These are phyloP conservation scores for Nigrospora osmanthi DNA, from an alignment of 2,329 filamentous ascomycete species.

Conservation along the genomic window DNA sequence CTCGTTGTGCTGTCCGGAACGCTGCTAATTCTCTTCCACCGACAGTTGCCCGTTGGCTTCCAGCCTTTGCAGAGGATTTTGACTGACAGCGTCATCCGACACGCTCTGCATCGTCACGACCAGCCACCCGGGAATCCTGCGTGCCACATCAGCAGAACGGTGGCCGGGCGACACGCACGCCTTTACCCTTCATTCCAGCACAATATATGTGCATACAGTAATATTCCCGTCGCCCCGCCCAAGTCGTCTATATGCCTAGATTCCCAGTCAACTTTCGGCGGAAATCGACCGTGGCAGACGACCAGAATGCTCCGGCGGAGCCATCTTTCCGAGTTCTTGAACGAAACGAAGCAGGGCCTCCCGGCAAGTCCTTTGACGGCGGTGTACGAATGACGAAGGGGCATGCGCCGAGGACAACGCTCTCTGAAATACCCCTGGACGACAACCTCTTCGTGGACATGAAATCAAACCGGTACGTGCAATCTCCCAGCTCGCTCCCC, in stretches of 20 bases:
- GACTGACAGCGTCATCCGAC: too few relatives aligned
- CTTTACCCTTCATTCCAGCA: constrained; percentile 10
- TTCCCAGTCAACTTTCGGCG: constrained; percentile 54
- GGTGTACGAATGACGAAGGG: constrained; percentile 34
- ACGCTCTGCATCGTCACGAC: too few relatives aligned
- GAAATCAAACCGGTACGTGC: constrained; percentile 47
- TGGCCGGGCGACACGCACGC: too few relatives aligned
- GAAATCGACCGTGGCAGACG: constrained; percentile 49
- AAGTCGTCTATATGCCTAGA: constrained; percentile 47
- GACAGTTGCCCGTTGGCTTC: too few relatives aligned
- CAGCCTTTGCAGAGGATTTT: too few relatives aligned
- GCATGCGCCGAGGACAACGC: constrained; percentile 28
- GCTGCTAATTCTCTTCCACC: too few relatives aligned
- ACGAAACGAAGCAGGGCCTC: constrained; percentile 33
- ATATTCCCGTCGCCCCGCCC: constrained; percentile 5
- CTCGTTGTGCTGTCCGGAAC: too few relatives aligned
- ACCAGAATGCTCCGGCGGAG: constrained; percentile 42
- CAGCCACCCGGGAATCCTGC: too few relatives aligned
- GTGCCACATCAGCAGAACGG: too few relatives aligned
- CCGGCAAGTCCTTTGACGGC: constrained; percentile 41
- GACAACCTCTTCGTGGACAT: constrained; percentile 53
- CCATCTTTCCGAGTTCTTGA: constrained; percentile 54
- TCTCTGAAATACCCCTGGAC: constrained; percentile 29
- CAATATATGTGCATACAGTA: constrained; percentile 10
- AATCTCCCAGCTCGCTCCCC: not conserved